Evolutionary conservation across 331 rosid species (phyloP), one percentile per base, ranked within the genome.

Genomic region (Cydonia oblonga): DNA sequence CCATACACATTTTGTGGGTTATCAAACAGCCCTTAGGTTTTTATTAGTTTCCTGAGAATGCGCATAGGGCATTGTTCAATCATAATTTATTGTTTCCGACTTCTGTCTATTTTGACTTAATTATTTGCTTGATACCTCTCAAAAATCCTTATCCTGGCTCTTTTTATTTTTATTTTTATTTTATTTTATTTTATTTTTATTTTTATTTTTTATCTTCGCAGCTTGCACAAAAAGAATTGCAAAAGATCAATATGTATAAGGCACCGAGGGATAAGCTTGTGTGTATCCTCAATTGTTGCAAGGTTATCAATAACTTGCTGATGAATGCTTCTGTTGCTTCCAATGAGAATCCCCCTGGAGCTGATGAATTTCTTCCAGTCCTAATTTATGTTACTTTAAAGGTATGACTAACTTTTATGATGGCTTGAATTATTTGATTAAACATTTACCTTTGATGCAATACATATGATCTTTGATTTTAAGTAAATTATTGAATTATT

Each of bases 311-410:
- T 49, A 95, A 95, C 89, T 85, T 95, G 86, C 84, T 95, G 76
- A 80, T 46, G 20, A 91, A 95, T 82, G 99, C 96, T 78, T 90
- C 97, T 35, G 46, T 91, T 76, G 87, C 97, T 78, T 91, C 96
- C 65, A 83, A 90, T 75, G 96, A 82, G 69, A 84, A 80, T 82
- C 88, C 89, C 74, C 96, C 92, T 0, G 99, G 99, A 76, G 99
- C 99, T 76, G 99, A 95, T 74, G 99, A 95, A 69, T 91, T 95
- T 77, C 97, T 95, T 86, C 99, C 99, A 7, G 96, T 95, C 80
- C 87, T 95, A 66, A 95, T 95, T 63, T 95, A 83, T 71, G 99
- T 95, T 76, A 95, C 97, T 22, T 51, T 91, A 80, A 95, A 91
- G 99, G 99, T 91, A 84, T 70, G 75, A 51, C 61, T 66, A 68